Percentiles rank a stretch among this genome's conserved stretches.
Conservation (phyloP, 108 stramenopile species). For the Phaeodactylum tricornutum region DNA sequence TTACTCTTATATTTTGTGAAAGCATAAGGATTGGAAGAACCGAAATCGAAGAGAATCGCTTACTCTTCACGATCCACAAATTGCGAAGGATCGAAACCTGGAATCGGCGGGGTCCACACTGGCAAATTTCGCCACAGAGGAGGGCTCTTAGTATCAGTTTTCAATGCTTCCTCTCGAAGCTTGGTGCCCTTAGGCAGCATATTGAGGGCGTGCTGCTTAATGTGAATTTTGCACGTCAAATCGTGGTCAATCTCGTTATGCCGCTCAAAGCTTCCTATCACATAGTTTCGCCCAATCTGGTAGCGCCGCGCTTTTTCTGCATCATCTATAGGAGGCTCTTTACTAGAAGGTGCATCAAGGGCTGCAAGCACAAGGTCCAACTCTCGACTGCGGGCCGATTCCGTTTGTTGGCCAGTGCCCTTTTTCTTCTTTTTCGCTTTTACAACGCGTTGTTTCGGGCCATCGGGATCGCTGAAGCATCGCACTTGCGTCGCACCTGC, state of each 20-base stretch:
- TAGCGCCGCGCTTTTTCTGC: slow-evolving; percentile 63
- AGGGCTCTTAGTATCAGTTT: slow-evolving; percentile 7
- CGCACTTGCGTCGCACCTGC: too few relatives aligned
- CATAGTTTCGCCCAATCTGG: slow-evolving; percentile 53
- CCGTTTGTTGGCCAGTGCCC: too few relatives aligned
- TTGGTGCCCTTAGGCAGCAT: slow-evolving; percentile 59
- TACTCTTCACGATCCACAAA: not conserved
- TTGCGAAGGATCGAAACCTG: slow-evolving; percentile 4
- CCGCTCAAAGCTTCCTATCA: slow-evolving; percentile 58
- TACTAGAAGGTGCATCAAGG: slow-evolving; percentile 26
- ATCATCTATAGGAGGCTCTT: slow-evolving; percentile 17
- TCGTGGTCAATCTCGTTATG: slow-evolving; percentile 75
- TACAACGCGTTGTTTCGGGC: too few relatives aligned
- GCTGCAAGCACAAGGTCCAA: slow-evolving; percentile 22
- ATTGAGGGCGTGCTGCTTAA: slow-evolving; percentile 63
- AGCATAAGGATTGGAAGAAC: too few relatives aligned
- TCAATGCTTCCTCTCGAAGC: slow-evolving; percentile 44
- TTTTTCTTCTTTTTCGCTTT: too few relatives aligned
- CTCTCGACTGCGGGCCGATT: too few relatives aligned
- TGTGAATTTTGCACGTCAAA: slow-evolving; percentile 56
- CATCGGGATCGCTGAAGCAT: too few relatives aligned
- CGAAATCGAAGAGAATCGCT: not conserved
- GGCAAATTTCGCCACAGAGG: slow-evolving; percentile 1
- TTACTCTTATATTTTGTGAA: too few relatives aligned
- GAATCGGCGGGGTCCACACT: slow-evolving; percentile 6